Percentiles rank a stretch among this genome's conserved stretches.
Conservation (phyloP, 345 rosid species). For the Rhodamnia argentea region DNA sequence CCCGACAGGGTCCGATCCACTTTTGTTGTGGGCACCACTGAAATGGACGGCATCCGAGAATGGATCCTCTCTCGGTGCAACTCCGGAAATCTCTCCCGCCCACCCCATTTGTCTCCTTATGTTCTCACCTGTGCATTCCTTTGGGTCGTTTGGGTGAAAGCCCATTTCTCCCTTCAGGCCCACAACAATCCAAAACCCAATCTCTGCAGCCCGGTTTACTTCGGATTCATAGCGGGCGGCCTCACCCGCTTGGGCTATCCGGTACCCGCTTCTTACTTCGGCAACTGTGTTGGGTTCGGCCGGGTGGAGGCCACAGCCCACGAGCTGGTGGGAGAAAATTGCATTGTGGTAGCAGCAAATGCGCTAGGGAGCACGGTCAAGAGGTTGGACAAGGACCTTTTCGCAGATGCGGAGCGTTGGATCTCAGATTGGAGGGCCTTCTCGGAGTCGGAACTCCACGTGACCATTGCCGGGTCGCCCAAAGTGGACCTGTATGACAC, state of each 20-base stretch:
- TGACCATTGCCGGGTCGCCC: constrained; percentile 24
- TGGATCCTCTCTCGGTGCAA: constrained; percentile 12
- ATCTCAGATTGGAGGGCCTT: constrained; percentile 11
- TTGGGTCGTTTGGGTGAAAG: constrained; percentile 22
- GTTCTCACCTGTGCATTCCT: constrained; percentile 18
- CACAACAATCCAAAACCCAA: too few relatives aligned
- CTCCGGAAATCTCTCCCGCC: neutral
- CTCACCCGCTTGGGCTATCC: constrained; percentile 11
- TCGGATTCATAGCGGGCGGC: constrained; percentile 31
- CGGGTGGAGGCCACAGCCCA: neutral
- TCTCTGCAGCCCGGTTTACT: neutral
- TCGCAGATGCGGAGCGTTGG: constrained; percentile 29
- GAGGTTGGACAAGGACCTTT: constrained; percentile 10
- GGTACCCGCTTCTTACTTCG: constrained; percentile 17
- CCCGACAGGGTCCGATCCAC: constrained; percentile 10
- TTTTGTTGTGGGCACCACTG: neutral
- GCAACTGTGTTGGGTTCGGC: constrained; percentile 29
- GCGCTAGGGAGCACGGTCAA: constrained; percentile 19
- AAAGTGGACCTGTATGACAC: constrained; percentile 20
- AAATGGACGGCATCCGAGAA: constrained; percentile 9
- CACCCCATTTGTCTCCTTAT: constrained; percentile 19
- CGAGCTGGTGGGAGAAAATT: constrained; percentile 17
- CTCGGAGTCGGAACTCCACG: constrained; percentile 5
- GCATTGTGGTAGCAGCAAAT: constrained; percentile 21
- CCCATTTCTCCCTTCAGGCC: neutral